Evolutionary conservation across 2,329 filamentous ascomycete genomes (phyloP).

Genomic region (Macrophomina pseudophaseolina): DNA sequence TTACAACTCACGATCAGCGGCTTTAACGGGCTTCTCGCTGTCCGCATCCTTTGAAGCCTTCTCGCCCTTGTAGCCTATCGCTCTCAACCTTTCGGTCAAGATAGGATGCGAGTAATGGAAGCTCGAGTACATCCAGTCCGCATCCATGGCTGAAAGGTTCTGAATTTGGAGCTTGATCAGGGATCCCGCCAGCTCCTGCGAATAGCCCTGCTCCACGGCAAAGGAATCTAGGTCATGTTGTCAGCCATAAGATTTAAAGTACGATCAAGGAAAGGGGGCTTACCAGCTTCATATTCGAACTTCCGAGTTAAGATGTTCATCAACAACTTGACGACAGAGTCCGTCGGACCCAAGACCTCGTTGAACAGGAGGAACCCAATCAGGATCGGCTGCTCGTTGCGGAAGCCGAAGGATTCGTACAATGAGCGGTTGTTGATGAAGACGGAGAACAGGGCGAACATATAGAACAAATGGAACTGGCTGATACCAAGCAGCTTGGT

Average conservation of each 20-base stretch:
- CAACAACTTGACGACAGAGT: slow-evolving; percentile 89
- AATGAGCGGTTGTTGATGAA: slow-evolving; percentile 96
- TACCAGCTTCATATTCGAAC: slow-evolving; percentile 93
- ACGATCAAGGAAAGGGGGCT: not conserved
- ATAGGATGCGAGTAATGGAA: slow-evolving; percentile 99
- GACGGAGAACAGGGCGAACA: slow-evolving; percentile 94
- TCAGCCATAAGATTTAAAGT: slow-evolving; percentile 23
- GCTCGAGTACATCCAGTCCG: slow-evolving; percentile 96
- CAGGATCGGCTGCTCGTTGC: slow-evolving; percentile 82
- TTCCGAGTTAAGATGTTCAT: slow-evolving; percentile 95
- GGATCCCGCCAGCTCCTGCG: slow-evolving; percentile 79
- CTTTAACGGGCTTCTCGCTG: slow-evolving; percentile 67
- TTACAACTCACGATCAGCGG: slow-evolving; percentile 77
- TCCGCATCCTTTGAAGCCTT: slow-evolving; percentile 59
- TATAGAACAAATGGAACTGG: slow-evolving; percentile 91
- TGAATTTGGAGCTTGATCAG: slow-evolving; percentile 98
- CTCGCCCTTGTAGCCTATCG: slow-evolving; percentile 82
- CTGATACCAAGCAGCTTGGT: slow-evolving; percentile 83
- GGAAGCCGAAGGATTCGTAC: slow-evolving; percentile 90
- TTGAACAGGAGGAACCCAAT: slow-evolving; percentile 98
- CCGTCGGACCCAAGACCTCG: slow-evolving; percentile 91
- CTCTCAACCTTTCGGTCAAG: slow-evolving; percentile 87
- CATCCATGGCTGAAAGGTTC: slow-evolving; percentile 98
- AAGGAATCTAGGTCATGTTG: slow-evolving; percentile 69
- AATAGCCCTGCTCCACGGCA: slow-evolving; percentile 82